These are phyloP conservation scores for Paraglomus occultum DNA, from an alignment of 192 early-diverging fungal genomes.

Conservation along the genomic window DNA sequence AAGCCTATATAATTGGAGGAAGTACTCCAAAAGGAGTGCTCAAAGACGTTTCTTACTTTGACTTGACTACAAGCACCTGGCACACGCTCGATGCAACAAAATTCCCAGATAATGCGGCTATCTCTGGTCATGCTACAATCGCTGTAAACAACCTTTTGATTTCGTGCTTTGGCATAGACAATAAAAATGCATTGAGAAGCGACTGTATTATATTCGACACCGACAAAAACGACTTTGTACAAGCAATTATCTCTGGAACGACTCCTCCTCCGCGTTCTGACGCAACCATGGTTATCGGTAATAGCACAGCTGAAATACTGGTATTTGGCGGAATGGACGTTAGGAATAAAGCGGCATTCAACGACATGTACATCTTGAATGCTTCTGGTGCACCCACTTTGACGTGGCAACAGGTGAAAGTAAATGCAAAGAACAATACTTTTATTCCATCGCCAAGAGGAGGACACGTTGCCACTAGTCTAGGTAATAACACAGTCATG, in stretches of 20 bases:
- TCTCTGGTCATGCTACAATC: conserved; percentile 19
- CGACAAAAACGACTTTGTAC: background rate
- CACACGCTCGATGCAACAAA: background rate
- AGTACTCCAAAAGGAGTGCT: background rate
- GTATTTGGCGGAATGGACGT: conserved; percentile 23
- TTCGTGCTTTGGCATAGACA: conserved; percentile 18
- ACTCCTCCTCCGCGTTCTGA: conserved; percentile 8
- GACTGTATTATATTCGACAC: conserved; percentile 25
- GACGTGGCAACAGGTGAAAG: background rate
- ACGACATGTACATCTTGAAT: conserved; percentile 19
- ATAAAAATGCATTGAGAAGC: background rate
- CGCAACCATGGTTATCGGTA: conserved; percentile 12
- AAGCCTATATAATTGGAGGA: conserved; percentile 7
- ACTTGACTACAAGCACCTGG: conserved; percentile 6
- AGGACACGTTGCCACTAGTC: background rate
- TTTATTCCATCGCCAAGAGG: conserved; percentile 21
- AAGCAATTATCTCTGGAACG: background rate
- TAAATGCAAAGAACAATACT: background rate
- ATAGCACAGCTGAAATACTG: background rate
- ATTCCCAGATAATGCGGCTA: background rate
- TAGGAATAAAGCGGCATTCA: background rate
- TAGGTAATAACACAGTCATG: background rate
- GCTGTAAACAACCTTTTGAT: conserved; percentile 15
- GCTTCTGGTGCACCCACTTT: background rate
- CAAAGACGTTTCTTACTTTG: conserved; percentile 4